Base-by-base conservation (phyloP, 352 stramenopile genomes). In the Globisporangium sylvaticum region DNA sequence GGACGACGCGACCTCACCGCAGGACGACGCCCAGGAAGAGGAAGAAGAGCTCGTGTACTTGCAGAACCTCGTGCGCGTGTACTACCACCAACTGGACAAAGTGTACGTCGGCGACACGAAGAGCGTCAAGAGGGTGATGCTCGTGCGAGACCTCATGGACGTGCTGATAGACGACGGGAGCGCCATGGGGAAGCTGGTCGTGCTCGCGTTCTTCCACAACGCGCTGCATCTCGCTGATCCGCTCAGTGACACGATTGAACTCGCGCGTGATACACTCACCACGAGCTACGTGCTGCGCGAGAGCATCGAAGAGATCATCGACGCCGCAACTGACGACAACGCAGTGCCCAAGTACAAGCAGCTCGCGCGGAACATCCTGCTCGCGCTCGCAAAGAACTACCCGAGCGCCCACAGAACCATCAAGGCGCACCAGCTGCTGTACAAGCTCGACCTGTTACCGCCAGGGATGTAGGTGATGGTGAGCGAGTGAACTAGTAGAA, bases 71-170 rank as follows among this genome's bases (percentile, higher is more conserved):
- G 50, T 57, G 50, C 22, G 24, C 18, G 10, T 57, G 50, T 57
- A 57, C 24, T 8, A 57, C 3, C 14, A 57, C 3, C 14, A 4
- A 6, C 50, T 57, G 10, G 31, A 57, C 10, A 15, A 18, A 15
- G 24, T 57, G 12, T 57, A 57, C 50, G 9, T 57, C 24, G 50
- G 50, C 50, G 50, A 32, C 24, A 14, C 50, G 18, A 15, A 27
- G 2, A 27, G 24, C 22, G 50, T 57, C 22, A 57, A 27, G 22
- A 57, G 31, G 50, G 50, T 57, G 24, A 57, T 57, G 50, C 50
- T 57, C 10, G 50, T 27, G n/a, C 50, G 50, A 25, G 50, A 57
- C 50, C 50, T 57, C 50, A 57, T 57, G 50, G 24, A 57, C 10
- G 50, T 57, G 12, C 24, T 57, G 22, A 14, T 14, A 39, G 34